These are phyloP conservation scores for Vitis hybrid DNA, from an alignment of 177 flowering plant species.

Conservation along the genomic window DNA sequence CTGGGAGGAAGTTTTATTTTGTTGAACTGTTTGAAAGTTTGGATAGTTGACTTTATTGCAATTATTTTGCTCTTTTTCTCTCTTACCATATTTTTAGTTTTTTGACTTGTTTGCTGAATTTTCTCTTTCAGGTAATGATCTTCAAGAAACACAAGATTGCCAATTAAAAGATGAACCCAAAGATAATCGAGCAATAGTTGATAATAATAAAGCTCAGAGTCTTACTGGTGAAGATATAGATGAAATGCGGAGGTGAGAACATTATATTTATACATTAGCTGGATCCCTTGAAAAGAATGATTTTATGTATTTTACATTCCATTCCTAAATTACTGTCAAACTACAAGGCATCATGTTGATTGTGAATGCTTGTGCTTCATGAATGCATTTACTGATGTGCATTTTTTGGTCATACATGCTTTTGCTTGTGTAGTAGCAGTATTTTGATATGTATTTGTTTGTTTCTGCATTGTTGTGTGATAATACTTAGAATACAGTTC, in stretches of 20 bases:
- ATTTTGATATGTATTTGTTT: not conserved
- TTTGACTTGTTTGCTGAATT: not conserved
- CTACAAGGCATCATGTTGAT: no score
- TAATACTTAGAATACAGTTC: no score
- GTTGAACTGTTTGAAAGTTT: not conserved
- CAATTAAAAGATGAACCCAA: constrained; percentile 39
- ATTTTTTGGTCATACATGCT: not conserved
- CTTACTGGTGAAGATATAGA: constrained; percentile 87
- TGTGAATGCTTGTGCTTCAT: no score
- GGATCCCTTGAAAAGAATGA: not conserved
- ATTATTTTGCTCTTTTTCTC: not conserved
- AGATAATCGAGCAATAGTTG: constrained; percentile 77
- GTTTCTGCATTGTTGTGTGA: no score
- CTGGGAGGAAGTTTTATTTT: no score
- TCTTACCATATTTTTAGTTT: not conserved
- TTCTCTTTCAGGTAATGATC: constrained; percentile 30
- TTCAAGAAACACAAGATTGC: constrained; percentile 31
- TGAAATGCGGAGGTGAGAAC: constrained; percentile 65
- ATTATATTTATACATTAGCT: not conserved
- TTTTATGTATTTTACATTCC: not conserved
- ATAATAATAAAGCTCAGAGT: constrained; percentile 82
- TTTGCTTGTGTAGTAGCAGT: not conserved
- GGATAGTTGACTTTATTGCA: not conserved
- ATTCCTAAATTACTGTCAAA: not conserved
- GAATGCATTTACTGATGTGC: not conserved